phyloP scores from a whole-genome alignment of 164 flowering plant genomes.

The Aristolochia californica region DNA sequence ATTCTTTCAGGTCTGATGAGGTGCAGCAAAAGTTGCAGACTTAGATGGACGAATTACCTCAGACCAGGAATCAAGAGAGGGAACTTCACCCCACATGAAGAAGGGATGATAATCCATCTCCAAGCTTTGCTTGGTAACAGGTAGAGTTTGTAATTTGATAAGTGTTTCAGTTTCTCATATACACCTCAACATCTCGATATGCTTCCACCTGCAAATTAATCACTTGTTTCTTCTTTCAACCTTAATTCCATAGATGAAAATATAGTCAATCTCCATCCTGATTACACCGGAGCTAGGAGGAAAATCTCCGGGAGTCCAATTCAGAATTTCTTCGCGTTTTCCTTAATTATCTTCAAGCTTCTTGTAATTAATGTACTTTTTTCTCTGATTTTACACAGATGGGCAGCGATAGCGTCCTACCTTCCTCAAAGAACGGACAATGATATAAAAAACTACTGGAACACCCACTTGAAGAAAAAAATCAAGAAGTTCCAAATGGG shows the following conservation, averaged over 20 bases:
- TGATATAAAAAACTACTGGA: slow-evolving; percentile 93
- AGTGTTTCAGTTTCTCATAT: too few relatives aligned
- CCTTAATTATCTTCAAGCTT: background rate
- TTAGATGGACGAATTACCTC: slow-evolving; percentile 89
- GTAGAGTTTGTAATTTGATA: slow-evolving; percentile 16
- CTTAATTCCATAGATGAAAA: background rate
- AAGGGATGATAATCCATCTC: slow-evolving; percentile 82
- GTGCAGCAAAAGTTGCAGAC: slow-evolving; percentile 95
- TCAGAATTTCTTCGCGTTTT: too few relatives aligned
- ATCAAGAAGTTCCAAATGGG: slow-evolving; percentile 51
- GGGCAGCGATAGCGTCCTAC: slow-evolving; percentile 97
- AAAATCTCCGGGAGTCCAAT: too few relatives aligned
- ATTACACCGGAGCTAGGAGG: too few relatives aligned
- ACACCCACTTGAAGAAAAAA: slow-evolving; percentile 89
- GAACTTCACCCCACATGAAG: slow-evolving; percentile 86
- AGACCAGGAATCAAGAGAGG: slow-evolving; percentile 93
- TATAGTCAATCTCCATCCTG: background rate
- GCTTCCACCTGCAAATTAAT: too few relatives aligned
- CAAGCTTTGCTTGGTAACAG: slow-evolving; percentile 89
- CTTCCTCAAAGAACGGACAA: slow-evolving; percentile 91
- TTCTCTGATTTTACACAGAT: slow-evolving; percentile 27
- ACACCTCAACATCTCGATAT: too few relatives aligned
- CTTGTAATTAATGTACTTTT: background rate
- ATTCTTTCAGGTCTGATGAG: slow-evolving; percentile 49
- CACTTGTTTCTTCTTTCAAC: too few relatives aligned